A percentile compares a stretch with the other conserved stretches of the same genome.
Evolutionary conservation across 306 rosid genomes (phyloP).

Genomic region (Begonia masoniana): DNA sequence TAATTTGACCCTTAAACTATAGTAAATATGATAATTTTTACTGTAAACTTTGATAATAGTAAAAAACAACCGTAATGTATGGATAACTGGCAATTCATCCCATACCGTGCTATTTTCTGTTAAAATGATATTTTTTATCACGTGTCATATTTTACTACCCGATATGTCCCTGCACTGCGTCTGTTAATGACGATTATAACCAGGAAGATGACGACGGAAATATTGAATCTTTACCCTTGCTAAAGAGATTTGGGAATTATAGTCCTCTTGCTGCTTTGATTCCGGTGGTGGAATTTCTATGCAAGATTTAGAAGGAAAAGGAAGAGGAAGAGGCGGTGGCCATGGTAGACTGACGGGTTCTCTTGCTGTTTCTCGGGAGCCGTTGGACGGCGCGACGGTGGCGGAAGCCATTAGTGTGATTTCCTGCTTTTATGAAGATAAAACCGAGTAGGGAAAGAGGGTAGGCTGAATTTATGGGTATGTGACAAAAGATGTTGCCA

Average conservation of each 20-base stretch:
- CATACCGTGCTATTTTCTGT: too few relatives aligned
- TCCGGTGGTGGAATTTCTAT: constrained; percentile 74
- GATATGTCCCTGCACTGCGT: too few relatives aligned
- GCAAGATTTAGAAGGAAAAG: constrained; percentile 49
- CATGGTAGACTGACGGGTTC: constrained; percentile 77
- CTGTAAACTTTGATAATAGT: too few relatives aligned
- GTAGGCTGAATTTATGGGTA: constrained; percentile 95
- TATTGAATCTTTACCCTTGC: constrained; percentile 66
- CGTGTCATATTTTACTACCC: too few relatives aligned
- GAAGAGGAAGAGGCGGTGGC: constrained; percentile 34
- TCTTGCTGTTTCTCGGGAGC: constrained; percentile 68
- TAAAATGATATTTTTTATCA: too few relatives aligned
- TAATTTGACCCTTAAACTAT: too few relatives aligned
- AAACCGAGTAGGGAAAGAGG: constrained; percentile 80
- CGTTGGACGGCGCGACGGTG: constrained; percentile 69
- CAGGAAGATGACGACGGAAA: constrained; percentile 53
- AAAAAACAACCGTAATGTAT: too few relatives aligned
- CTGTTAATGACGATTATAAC: constrained; percentile 24
- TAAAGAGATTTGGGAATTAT: constrained; percentile 68
- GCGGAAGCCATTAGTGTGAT: constrained; percentile 78
- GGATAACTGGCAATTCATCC: too few relatives aligned
- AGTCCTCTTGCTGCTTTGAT: constrained; percentile 53
- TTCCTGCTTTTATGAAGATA: constrained; percentile 78
- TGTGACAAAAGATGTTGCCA: constrained; percentile 82
- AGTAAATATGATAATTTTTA: too few relatives aligned